Base-by-base conservation (phyloP, 495 filamentous ascomycete genomes). In the Aspergillus heteromorphus region DNA sequence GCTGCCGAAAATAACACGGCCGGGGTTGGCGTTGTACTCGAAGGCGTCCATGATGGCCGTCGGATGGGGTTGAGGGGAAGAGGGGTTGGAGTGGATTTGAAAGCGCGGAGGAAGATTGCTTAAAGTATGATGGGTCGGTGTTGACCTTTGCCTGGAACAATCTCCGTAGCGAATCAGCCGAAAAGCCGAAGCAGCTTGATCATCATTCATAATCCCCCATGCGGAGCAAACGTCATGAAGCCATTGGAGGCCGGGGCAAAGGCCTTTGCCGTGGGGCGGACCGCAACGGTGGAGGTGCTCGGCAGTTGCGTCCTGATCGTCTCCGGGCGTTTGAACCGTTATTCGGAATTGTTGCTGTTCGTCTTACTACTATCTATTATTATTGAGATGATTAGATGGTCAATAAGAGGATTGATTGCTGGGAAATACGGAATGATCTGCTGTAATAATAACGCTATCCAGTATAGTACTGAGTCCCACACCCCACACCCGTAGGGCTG, bases 1-100 rank as follows among this genome's bases (percentile, higher is more conserved):
- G 58, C 73, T 78, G 62, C 83, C 83, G 58, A 86, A 87, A 61
- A 86, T 69, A 51, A 86, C 77, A 4, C 83, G 79, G 53, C 75
- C 74, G 16, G 82, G 79, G 62, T 79, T 81, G 23, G 77, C 58
- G 49, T 75, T 83, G 70, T 85, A 86, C 56, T 81, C 82, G 64
- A 86, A 86, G 18, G 74, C 68, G 27, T 85, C 75, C 83, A 86
- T 83, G 49, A 48, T 68, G 64, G 21, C 13, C 9, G 38, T 29
- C 16, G 25, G 45, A 18, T 21, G 8, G 9, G 23, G 41, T 30
- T 40, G 41, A 34, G 14, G 47, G 13, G 18, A 27, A 16, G 23
- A n/a, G 13, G 40, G 27, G 23, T 9, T 45, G 16, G 13, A 23
- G 9, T n/a, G 27, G n/a, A n/a, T n/a, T n/a, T n/a, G 17, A 13